Percentiles rank a stretch among this genome's conserved stretches.
phyloP scores from a whole-genome alignment of 305 asterid genomes.

The Fraxinus dipetala region DNA sequence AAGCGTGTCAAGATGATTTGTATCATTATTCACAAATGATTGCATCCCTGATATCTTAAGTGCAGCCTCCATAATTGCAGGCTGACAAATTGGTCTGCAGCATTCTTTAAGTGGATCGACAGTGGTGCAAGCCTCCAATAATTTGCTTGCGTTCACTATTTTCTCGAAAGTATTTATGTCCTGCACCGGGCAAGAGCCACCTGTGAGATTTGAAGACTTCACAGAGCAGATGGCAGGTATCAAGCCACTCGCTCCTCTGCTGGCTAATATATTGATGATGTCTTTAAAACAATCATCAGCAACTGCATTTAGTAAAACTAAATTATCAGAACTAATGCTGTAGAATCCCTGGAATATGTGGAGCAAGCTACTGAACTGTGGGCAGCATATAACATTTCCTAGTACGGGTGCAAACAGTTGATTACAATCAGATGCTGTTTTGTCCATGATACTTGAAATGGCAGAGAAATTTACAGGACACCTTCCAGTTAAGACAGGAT shows the following conservation, averaged over 20 bases:
- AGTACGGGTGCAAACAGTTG: constrained; percentile 68
- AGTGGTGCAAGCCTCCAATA: constrained; percentile 77
- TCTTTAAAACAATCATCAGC: constrained; percentile 96
- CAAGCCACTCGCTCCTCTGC: constrained; percentile 89
- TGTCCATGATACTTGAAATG: constrained; percentile 68
- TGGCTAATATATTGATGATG: constrained; percentile 84
- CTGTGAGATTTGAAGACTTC: constrained; percentile 76
- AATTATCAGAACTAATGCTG: constrained; percentile 55
- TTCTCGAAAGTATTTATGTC: constrained; percentile 66
- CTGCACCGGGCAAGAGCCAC: constrained; percentile 94
- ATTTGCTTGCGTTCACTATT: constrained; percentile 75
- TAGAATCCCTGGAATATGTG: constrained; percentile 91
- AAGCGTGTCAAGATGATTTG: constrained; percentile 51
- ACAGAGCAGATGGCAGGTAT: constrained; percentile 67
- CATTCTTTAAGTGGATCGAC: constrained; percentile 93
- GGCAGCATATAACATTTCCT: constrained; percentile 94
- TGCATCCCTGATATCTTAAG: constrained; percentile 64
- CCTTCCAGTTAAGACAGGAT: constrained; percentile 87
- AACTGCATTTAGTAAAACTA: constrained; percentile 65
- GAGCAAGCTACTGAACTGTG: constrained; percentile 86
- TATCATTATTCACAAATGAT: constrained; percentile 47
- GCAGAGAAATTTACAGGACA: constrained; percentile 88
- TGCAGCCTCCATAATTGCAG: constrained; percentile 84
- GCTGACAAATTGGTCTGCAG: constrained; percentile 84
- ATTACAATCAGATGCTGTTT: constrained; percentile 88